These are phyloP conservation scores for Fallopia convolvulus DNA, from an alignment of 148 eudicot genomes.

Conservation along the genomic window DNA sequence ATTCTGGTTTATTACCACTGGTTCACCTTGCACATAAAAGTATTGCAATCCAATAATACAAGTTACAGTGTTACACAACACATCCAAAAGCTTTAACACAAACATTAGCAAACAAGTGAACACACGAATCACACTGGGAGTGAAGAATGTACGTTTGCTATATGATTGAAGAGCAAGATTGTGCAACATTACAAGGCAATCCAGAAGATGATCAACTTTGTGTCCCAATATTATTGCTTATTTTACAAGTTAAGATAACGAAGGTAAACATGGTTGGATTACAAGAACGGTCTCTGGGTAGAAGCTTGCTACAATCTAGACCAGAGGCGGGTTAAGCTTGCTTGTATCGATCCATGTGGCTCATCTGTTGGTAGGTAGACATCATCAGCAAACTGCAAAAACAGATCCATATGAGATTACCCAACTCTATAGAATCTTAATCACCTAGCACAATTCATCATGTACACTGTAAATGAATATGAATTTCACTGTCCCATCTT, in stretches of 20 bases:
- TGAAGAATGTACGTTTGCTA: background rate
- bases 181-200: background rate
- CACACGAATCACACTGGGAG: background rate
- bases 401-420: background rate
- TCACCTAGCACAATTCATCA: background rate
- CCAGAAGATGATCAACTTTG: background rate
- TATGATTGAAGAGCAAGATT: background rate
- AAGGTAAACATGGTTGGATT: background rate
- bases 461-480: too few relatives aligned
- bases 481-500: too few relatives aligned
- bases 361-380: conserved; percentile 85
- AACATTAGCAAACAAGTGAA: too few relatives aligned
- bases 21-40: too few relatives aligned
- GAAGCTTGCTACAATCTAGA: conserved; percentile 44
- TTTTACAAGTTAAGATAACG: background rate
- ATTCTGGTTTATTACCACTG: too few relatives aligned
- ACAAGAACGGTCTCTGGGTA: background rate
- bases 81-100: too few relatives aligned
- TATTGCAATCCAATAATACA: too few relatives aligned
- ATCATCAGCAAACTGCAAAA: conserved; percentile 76
- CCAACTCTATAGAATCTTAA: background rate
- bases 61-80: too few relatives aligned
- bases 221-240: background rate
- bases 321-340: conserved; percentile 63
- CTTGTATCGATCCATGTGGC: conserved; percentile 91